Conservation (phyloP, 805 yeast genomes). For the Ogataea trehalophila region DNA sequence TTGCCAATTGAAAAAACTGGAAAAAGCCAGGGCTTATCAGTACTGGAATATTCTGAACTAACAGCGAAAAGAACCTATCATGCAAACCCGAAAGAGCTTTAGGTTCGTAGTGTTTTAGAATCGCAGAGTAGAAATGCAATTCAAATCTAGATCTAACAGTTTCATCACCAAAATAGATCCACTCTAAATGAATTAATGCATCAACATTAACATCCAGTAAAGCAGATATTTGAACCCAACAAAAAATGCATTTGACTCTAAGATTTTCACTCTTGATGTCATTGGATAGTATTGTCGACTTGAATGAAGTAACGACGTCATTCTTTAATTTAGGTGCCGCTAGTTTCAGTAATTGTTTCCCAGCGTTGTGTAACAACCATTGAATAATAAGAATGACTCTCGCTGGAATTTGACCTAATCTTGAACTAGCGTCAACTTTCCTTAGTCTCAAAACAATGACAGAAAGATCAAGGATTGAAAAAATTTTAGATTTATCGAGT, state of each 20-base stretch:
- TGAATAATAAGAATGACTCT: slow-evolving; percentile 6
- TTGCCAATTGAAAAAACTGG: slow-evolving; percentile 12
- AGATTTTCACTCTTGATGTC: slow-evolving; percentile 10
- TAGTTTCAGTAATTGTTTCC: background rate
- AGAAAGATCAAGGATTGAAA: slow-evolving; percentile 9
- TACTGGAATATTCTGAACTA: slow-evolving; percentile 17
- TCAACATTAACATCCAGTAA: slow-evolving; percentile 12
- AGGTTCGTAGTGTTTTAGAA: slow-evolving; percentile 13
- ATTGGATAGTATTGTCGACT: slow-evolving; percentile 11
- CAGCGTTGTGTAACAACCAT: slow-evolving; percentile 1
- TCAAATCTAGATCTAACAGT: slow-evolving; percentile 16
- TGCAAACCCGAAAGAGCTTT: slow-evolving; percentile 4
- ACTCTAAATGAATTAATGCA: slow-evolving; percentile 24
- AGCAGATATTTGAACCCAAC: slow-evolving; percentile 20
- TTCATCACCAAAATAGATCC: slow-evolving; percentile 25
- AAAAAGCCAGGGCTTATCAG: slow-evolving; percentile 9
- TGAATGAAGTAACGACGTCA: slow-evolving; percentile 13
- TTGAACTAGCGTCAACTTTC: slow-evolving; percentile 6
- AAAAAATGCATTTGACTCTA: slow-evolving; percentile 10
- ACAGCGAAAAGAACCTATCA: slow-evolving; percentile 8
- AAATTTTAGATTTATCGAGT: slow-evolving; percentile 6
- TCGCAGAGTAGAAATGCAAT: slow-evolving; percentile 19
- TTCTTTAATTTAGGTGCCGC: slow-evolving; percentile 9
- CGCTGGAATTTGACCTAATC: slow-evolving; percentile 2
- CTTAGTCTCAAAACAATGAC: slow-evolving; percentile 11